Base-by-base conservation (phyloP, 164 flowering plant genomes). In the Macadamia integrifolia region DNA sequence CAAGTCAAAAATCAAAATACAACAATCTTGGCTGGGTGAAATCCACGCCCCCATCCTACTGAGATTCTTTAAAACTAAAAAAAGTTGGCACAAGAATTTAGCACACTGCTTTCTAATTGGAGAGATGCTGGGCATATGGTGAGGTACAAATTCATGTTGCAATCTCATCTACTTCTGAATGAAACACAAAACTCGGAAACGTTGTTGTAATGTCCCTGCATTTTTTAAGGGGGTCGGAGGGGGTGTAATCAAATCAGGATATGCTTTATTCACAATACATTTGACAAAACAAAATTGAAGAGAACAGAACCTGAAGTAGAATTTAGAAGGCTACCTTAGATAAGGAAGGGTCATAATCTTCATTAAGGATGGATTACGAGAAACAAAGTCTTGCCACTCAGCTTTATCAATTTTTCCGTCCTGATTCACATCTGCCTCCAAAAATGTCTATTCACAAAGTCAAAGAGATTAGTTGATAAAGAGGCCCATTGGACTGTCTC, bases 121-220 rank as follows among this genome's bases (percentile, higher is more conserved):
- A 15, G 65, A 28, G 12, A 30, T 17, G 12, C 66, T 23, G 23
- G 28, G 32, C 17, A 63, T 48, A 3, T 11, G 28, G 12, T 14
- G 8, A 32, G 14, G 58, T 10, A 31, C 1, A 15, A 8, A 61
- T 58, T 81, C 59, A 88, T 7, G 93, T 84, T 3, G 97, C 91
- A 28, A 83, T 74, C 63, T 93, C 97, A 57, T 93, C 98, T 3
- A 93, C 97, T 77, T 91, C 93, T 6, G 97, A 91, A 68, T 89
- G 73, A 62, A 93, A 91, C 59, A 91, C 91, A 75, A 93, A 93
- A 76, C 96, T 93, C 11, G 96, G 98, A 72, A 93, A 93, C 6
- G 98, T 86, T 0, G 93, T 91, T 1, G 98, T 93, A 71, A 93
- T 91, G 67, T 91, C 98, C 92, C 97, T 93, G 92, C 85, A 82